These are phyloP conservation scores for Tricholomella constricta DNA, from an alignment of 768 basidiomycete genomes.

Conservation along the genomic window DNA sequence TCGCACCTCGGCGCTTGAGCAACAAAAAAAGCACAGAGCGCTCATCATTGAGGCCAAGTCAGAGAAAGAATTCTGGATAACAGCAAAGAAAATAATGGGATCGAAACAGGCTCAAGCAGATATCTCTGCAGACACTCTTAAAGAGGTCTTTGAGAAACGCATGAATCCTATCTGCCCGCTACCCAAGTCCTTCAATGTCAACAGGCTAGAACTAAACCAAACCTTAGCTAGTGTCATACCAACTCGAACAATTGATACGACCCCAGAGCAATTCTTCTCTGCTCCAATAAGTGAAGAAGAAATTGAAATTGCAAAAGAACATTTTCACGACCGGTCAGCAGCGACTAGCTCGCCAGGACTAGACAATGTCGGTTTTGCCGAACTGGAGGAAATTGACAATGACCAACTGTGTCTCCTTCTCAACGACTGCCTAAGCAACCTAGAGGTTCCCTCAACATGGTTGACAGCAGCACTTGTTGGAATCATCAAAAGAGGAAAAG, in stretches of 20 bases:
- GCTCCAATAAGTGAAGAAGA: constrained; percentile 1
- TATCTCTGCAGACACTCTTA: background rate
- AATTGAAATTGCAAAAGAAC: constrained; percentile 7
- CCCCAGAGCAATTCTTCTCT: constrained; percentile 4
- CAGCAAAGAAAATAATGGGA: background rate
- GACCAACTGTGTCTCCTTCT: constrained; percentile 1
- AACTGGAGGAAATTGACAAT: constrained; percentile 10
- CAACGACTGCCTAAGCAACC: constrained; percentile 3
- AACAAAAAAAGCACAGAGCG: background rate
- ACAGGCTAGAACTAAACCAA: background rate
- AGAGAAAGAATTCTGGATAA: background rate
- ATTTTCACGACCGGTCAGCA: background rate
- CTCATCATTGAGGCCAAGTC: background rate
- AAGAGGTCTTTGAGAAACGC: background rate
- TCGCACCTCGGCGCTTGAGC: background rate
- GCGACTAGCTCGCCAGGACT: background rate
- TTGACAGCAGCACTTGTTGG: background rate
- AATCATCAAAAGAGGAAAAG: constrained; percentile 20
- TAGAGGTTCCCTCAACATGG: constrained; percentile 2
- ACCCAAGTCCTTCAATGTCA: background rate
- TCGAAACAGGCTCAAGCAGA: background rate
- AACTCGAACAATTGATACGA: background rate
- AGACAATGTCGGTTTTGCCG: constrained; percentile 1
- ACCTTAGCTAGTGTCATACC: background rate
- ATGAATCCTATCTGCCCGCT: background rate